Base-by-base conservation (phyloP, 2,329 filamentous ascomycete species). In the Hypomyces rosellus region DNA sequence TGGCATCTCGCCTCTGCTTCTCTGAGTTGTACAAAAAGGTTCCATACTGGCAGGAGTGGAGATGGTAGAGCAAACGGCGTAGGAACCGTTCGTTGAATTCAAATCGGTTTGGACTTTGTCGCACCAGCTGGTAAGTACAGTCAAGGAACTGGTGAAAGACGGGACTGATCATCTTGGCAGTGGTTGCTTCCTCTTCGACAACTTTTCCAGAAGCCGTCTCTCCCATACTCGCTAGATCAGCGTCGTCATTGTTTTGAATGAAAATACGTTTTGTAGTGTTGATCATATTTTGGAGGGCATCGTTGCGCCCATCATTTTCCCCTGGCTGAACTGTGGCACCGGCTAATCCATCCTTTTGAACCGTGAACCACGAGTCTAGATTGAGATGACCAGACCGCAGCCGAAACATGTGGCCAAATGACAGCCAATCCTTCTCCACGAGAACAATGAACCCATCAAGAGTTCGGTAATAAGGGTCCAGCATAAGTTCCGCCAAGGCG, bases 91-190 rank as follows among this genome's bases (percentile, higher is more conserved):
- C 93, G 59, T 95, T 97, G 69, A 90, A 99, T 66, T 99, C 92
- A 63, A 99, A 99, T 0, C 91, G 85, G 6, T 82, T 87, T 1
- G 90, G 90, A 60, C 92, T 76, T 65, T 97, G 93, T 54, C 88
- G 78, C 20, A 95, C 72, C 25, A 99, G 76, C 66, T 99, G 93
- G 64, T 93, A 97, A 1, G 89, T 89, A 36, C 89, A 90, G 63
- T 97, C 93, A 9, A 99, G 79, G 68, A 97, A 99, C 64, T 99
- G 93, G 61, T 99, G 93, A 68, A 99, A 99, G 20, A 99, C 88
- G 0, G 93, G 93, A 53, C 90, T 95, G 34, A 95, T 87, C 72
- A 97, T 93, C 58, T 89, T 93, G n/a, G 85, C 83, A 52, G 84
- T 83, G 1, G 90, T 96, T 9, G 84, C 79, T 59, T 89, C 82